Percentiles rank a stretch among this genome's conserved stretches.
phyloP scores from a whole-genome alignment of 2,329 filamentous ascomycete genomes.

The Penicillium sp. region DNA sequence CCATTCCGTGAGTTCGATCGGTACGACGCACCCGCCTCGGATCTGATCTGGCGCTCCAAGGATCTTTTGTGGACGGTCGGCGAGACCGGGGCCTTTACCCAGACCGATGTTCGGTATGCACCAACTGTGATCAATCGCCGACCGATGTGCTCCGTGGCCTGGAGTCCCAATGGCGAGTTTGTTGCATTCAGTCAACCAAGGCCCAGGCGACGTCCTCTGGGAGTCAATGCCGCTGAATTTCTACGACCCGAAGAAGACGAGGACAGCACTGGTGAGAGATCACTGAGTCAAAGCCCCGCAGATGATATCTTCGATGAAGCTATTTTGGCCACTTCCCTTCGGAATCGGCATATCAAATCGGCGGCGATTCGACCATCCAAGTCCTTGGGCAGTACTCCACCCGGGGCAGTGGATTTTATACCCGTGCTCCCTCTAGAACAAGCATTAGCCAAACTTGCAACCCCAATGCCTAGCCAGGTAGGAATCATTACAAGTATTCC shows the following conservation, averaged over 20 bases:
- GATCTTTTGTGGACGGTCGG: constrained; percentile 65
- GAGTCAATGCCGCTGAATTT: constrained; percentile 41
- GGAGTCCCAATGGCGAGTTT: constrained; percentile 58
- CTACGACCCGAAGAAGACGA: constrained; percentile 43
- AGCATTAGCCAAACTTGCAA: constrained; percentile 44
- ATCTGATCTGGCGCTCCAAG: constrained; percentile 63
- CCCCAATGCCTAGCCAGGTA: constrained; percentile 44
- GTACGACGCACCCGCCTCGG: constrained; percentile 55
- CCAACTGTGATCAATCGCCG: constrained; percentile 58
- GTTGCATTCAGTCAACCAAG: constrained; percentile 55
- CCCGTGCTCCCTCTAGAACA: constrained; percentile 53
- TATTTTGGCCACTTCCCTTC: constrained; percentile 50
- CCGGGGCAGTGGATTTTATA: constrained; percentile 45
- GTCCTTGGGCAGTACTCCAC: constrained; percentile 55
- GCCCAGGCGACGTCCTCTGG: constrained; percentile 42
- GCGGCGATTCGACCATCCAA: constrained; percentile 50
- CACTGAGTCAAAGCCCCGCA: constrained; percentile 50
- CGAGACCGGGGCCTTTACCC: constrained; percentile 59
- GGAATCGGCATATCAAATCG: constrained; percentile 47
- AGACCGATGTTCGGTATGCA: constrained; percentile 60
- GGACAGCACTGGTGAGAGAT: constrained; percentile 47
- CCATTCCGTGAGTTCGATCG: constrained; percentile 61
- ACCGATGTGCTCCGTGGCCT: constrained; percentile 55
- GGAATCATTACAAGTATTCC: constrained; percentile 51
- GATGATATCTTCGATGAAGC: constrained; percentile 59